Base-by-base conservation (phyloP, 768 basidiomycete species). In the Calocybe gangraenosa region DNA sequence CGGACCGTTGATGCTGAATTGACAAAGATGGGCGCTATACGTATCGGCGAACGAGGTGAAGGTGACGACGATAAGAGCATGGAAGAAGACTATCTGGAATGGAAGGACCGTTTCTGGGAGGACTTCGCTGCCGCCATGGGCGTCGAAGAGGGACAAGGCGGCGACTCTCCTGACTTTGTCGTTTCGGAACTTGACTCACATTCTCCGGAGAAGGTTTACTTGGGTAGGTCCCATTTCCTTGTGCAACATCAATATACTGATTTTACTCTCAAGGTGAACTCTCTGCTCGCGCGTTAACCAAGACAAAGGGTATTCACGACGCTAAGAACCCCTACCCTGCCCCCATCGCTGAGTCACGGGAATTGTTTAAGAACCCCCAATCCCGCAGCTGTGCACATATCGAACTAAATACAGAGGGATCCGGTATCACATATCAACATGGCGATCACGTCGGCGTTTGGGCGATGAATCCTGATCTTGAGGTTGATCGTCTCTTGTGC, bases 21-120 rank as follows among this genome's bases (percentile, higher is more conserved):
- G 47, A 65, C 77, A 3, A 80, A 83, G 59, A 83, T 92, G 73
- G 95, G 93, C 21, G 96, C 81, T 17, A 63, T 71, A 43, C 82
- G 92, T 42, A 87, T 98, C 28, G 93, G 93, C 34, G 84, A 86
- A 61, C 75, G 86, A 31, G 95, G 95, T 8, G 94, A 98, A 65
- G 95, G 95, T 52, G 96, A 99, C 59, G 95, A 99, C 60, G 96
- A 99, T 67, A 96, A 96, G 74, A 92, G 88, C 61, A 97, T 99
- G 94, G 95, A 99, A 64, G 95, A 99, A 70, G 95, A 99, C 65
- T 99, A 98, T 63, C 79, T 99, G 10, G 93, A 91, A 57, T 99
- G 95, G 95, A 99, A 98, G 65, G 95, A 99, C 59, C 78, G 75
- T 55, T 94, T 98, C 93, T 98, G 93, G 89, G 84, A 87, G 14